These are phyloP conservation scores for Colletotrichum viniferum DNA, from an alignment of 2,329 filamentous ascomycete genomes.

Conservation along the genomic window DNA sequence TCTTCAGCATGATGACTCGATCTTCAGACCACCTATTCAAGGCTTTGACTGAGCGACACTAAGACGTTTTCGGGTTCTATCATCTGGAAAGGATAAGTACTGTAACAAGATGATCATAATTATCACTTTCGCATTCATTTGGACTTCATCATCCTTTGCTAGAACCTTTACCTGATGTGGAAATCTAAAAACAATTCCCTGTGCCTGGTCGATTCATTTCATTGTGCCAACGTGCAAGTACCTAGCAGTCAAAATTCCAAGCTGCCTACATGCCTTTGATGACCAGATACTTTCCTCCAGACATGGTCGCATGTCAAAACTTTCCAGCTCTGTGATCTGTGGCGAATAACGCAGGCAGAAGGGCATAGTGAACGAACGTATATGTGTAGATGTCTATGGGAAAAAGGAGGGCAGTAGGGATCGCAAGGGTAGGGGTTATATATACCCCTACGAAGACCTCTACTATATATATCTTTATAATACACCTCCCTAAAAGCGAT, in stretches of 20 bases:
- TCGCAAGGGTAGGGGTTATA: too few species aligned
- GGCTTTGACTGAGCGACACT: neutral
- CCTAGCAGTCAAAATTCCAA: rapidly evolving
- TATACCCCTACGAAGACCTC: too few species aligned
- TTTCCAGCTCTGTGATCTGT: neutral
- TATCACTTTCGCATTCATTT: neutral
- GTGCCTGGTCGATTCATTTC: rapidly evolving
- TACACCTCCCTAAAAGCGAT: too few species aligned
- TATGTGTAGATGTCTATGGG: too few species aligned
- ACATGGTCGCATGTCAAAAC: rapidly evolving
- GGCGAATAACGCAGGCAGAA: too few species aligned
- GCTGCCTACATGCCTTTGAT: rapidly evolving
- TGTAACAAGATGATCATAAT: neutral
- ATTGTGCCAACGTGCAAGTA: neutral
- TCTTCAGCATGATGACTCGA: neutral
- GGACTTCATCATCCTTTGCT: neutral
- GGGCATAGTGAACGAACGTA: too few species aligned
- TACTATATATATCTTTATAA: too few species aligned
- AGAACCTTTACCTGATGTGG: rapidly evolving
- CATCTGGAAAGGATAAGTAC: rapidly evolving
- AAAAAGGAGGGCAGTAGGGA: too few species aligned
- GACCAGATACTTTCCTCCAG: rapidly evolving
- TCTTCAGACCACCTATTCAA: neutral
- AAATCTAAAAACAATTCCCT: neutral
- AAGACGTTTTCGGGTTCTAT: neutral